Conservation (phyloP, 2,329 filamentous ascomycete genomes). For the Epicoccum sorghinum region DNA sequence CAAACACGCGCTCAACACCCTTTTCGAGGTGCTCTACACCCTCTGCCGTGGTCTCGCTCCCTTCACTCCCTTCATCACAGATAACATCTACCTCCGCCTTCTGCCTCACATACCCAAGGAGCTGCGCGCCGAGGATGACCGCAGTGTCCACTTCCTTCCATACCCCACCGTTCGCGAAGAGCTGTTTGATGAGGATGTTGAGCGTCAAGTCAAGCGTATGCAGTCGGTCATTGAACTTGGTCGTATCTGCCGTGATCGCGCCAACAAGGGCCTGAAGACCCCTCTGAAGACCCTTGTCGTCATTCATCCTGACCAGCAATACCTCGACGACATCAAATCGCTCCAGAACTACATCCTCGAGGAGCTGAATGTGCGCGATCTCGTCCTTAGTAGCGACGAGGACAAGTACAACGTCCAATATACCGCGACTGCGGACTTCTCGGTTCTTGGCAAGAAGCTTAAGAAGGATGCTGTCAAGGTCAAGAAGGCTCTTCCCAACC, state of each 20-base stretch:
- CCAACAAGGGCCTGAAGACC: constrained; percentile 84
- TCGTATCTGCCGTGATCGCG: constrained; percentile 83
- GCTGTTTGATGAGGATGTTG: constrained; percentile 83
- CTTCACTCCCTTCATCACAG: constrained; percentile 94
- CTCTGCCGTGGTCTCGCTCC: constrained; percentile 87
- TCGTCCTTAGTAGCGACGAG: constrained; percentile 85
- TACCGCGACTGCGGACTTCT: constrained; percentile 89
- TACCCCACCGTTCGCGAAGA: constrained; percentile 90
- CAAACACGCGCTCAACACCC: constrained; percentile 85
- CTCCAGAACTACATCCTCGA: constrained; percentile 88
- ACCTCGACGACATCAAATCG: constrained; percentile 84
- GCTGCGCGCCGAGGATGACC: constrained; percentile 71
- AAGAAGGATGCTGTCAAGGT: constrained; percentile 93
- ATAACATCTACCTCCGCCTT: constrained; percentile 88
- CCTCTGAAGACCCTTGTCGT: constrained; percentile 89
- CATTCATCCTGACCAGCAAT: constrained; percentile 81
- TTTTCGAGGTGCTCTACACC: constrained; percentile 92
- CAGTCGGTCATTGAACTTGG: constrained; percentile 93
- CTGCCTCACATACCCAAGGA: constrained; percentile 79
- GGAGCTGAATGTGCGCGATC: constrained; percentile 87
- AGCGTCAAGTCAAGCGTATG: constrained; percentile 88
- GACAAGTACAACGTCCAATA: constrained; percentile 91
- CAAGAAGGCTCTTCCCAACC: constrained; percentile 82
- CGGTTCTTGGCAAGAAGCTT: constrained; percentile 92
- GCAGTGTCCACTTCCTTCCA: constrained; percentile 89